Evolutionary conservation across 2,329 filamentous ascomycete species (phyloP), one percentile per base, ranked within the genome.

Genomic region (Colletotrichum caudatum): DNA sequence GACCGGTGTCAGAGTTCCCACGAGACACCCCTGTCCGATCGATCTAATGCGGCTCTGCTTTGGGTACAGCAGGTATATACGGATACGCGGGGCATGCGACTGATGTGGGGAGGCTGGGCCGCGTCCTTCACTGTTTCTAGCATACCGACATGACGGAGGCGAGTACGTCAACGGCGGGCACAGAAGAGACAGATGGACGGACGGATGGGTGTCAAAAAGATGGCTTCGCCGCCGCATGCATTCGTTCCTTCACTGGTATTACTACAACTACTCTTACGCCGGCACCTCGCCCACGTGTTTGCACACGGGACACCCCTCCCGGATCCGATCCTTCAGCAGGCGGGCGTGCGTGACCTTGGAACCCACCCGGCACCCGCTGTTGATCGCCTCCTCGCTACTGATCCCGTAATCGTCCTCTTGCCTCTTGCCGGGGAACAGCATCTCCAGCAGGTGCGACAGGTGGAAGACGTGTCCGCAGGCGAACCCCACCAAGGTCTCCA

Each of bases 301-400:
- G 76, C 90, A 92, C 23, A 91, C 83, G 0, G 90, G 89, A 81
- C 91, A 93, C 0, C 91, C 91, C 11, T 86, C 87, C 57, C 85
- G 83, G 46, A 95, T 86, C 72, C 89, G 89, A 76, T 95, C 92
- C 75, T 91, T 87, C 71, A 97, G 82, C 66, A 97, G 80, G 74
- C 94, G 88, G 50, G 95, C 94, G 78, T 94, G 93, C 74, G 93
- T 96, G 37, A 97, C 94, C 81, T 98, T 98, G 39, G 92, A 90
- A 0, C 94, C 93, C 8, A 98, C 90, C 64, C 92, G 93, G 68
- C 91, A 86, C 9, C 88, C 86, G 35, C 81, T 80, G 66, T 80
- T 81, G 20, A 83, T 79, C 14, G 81, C 78, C 20, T 81, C 83
- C 46, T 85, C 82, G 51, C 82, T 80, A 3, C 81, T 80, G 20